These are phyloP conservation scores for Ailanthus altissimus DNA, from an alignment of 345 rosid species.

Conservation along the genomic window DNA sequence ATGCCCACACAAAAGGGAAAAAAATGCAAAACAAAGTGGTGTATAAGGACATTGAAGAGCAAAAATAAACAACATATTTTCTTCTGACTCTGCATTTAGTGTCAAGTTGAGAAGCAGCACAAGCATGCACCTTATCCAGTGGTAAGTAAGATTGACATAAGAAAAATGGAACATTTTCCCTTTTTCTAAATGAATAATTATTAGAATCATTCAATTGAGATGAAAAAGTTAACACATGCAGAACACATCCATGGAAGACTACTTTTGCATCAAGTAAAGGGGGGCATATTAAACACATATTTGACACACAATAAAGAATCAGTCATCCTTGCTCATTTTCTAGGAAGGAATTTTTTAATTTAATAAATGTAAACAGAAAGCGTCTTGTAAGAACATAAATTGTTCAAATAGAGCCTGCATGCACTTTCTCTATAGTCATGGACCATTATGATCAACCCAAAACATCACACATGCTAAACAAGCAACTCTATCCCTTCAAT, in stretches of 20 bases:
- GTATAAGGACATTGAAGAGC: too few relatives aligned
- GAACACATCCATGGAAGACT: not conserved
- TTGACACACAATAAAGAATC: not conserved
- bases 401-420: not conserved
- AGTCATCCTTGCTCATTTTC: not conserved
- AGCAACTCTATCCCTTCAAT: not conserved
- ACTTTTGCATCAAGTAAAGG: not conserved
- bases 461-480: not conserved
- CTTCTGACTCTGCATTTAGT: too few relatives aligned
- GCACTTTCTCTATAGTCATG: not conserved
- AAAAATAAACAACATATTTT: too few relatives aligned
- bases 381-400: not conserved
- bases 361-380: not conserved
- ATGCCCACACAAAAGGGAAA: too few relatives aligned
- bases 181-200: not conserved
- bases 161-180: not conserved
- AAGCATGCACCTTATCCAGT: too few relatives aligned
- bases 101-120: too few relatives aligned
- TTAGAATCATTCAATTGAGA: not conserved
- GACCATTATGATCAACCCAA: not conserved
- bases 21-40: too few relatives aligned
- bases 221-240: not conserved
- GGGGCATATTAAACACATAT: not conserved
- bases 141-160: too few relatives aligned
- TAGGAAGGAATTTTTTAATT: not conserved